Evolutionary conservation across 768 basidiomycete genomes (phyloP), one percentile per base, ranked within the genome.

Genomic region (Lanmaoa rubissima): DNA sequence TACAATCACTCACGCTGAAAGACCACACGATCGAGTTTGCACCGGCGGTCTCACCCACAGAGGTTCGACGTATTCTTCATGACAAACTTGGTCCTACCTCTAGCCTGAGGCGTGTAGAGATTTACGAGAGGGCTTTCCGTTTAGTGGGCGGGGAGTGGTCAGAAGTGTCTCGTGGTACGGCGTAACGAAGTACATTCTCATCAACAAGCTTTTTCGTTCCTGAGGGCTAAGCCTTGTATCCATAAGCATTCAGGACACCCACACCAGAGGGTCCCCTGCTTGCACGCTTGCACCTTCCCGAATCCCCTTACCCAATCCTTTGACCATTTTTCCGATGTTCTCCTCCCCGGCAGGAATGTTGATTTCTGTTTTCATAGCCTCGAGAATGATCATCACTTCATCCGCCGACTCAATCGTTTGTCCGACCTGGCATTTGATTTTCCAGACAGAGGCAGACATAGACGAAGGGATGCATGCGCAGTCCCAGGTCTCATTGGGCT

Each of bases 351-450:
- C 79, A 48, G 66, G 66, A 16, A 87, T 63, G 14, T 76, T 73
- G 43, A 86, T 78, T 61, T 84, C 83, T 0, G 81, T 84, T 69
- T 88, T 87, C 86, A 86, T 87, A 1, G 85, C 82, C 66, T 85
- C 83, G 13, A 87, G 74, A 19, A 83, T 74, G 34, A 82, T 47
- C 38, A 85, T 62, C 4, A 79, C 73, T 5, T 79, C 71, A 13
- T 78, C 75, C 3, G 72, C 70, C 1, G 78, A 71, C 4, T 65
- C 47, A 42, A 86, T 74, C 0, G 66, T 59, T 51, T 82, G 76
- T 13, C 80, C 81, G 5, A 74, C 65, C 1, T 65, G 61, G 42
- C 77, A 76, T 14, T 71, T 74, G 60, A 86, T 75, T 63, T 82
- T 83, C 80, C 79, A 80, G 28, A 85, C 64, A 11, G 75, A 73